Evolutionary conservation across 2,329 filamentous ascomycete genomes (phyloP), one percentile per base, ranked within the genome.

Genomic region (Sordariomycetes sp.): DNA sequence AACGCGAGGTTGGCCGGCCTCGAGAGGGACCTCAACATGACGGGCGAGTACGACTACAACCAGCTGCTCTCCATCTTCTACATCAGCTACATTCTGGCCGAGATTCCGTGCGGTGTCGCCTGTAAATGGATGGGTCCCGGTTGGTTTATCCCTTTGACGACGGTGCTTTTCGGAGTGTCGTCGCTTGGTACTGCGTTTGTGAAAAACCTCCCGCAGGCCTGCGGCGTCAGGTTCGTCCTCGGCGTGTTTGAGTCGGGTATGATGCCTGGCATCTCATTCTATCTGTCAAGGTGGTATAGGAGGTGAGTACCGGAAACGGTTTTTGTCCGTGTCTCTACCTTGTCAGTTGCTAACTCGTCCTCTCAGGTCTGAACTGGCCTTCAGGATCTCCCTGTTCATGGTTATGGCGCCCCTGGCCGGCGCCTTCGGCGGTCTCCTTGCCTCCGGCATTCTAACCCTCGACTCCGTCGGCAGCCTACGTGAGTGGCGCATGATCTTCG

Each of bases 401-500:
- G 80, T 85, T 34, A 84, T 82, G 74, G 80, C 82, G 0, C 79
- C 83, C 0, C 69, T 87, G 0, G 83, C 84, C 0, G 84, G 84
- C 6, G 84, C 83, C 0, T 86, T 87, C 59, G 84, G 85, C 1
- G 85, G 85, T 0, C 73, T 88, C 0, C 69, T 88, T 1, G 78
- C 77, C 0, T 81, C 75, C 0, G 85, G 71, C 0, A 87, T 88
- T 53, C 70, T 87, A 10, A 80, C 72, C 0, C 73, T 88, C 6
- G 68, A 76, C 25, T 65, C 72, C 53, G 77, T 86, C 57, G 84
- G 82, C 7, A 66, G 71, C 3, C 68, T 87, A 0, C 71, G 70
- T 25, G 70, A 68, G 5, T 89, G 85, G 85, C 73, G 84, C 8
- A 86, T 87, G 83, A 86, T 88, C 55, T 88, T 88, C 57, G 78